Conservation (phyloP, 176 grass and related monocot genomes). For the Carex pumila region DNA sequence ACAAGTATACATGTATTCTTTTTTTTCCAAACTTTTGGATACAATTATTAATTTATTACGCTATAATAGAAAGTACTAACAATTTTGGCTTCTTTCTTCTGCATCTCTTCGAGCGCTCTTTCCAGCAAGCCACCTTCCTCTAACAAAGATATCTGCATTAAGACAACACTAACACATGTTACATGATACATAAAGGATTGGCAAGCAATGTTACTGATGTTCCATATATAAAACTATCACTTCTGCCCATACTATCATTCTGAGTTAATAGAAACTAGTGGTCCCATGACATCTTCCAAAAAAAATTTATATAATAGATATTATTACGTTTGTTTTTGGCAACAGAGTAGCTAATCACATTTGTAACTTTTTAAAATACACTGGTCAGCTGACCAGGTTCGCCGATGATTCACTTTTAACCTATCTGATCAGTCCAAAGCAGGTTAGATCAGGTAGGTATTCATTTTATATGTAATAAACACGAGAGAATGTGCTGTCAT, state of each 20-base stretch:
- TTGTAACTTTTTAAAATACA: not conserved
- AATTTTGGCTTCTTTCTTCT: conserved; percentile 84
- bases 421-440: not conserved
- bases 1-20: not conserved
- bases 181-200: conserved; percentile 7
- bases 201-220: not conserved
- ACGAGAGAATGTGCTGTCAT: not conserved
- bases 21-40: not conserved
- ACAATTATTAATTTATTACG: not conserved
- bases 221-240: not conserved
- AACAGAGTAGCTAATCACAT: conserved; percentile 12
- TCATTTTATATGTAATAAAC: not conserved
- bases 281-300: not conserved
- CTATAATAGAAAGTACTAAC: conserved; percentile 31
- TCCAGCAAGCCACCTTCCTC: conserved; percentile 85
- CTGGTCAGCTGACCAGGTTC: not conserved
- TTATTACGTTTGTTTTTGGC: not conserved
- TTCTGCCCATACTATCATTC: not conserved
- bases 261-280: not conserved
- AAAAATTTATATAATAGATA: conserved; percentile 4
- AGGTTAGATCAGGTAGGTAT: not conserved
- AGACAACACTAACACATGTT: conserved; percentile 20
- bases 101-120: conserved; percentile 79
- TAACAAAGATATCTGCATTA: conserved; percentile 72
- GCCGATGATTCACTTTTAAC: not conserved